Conservation (phyloP, 371 early-diverging fungal genomes). For the Mortierella sp. region DNA sequence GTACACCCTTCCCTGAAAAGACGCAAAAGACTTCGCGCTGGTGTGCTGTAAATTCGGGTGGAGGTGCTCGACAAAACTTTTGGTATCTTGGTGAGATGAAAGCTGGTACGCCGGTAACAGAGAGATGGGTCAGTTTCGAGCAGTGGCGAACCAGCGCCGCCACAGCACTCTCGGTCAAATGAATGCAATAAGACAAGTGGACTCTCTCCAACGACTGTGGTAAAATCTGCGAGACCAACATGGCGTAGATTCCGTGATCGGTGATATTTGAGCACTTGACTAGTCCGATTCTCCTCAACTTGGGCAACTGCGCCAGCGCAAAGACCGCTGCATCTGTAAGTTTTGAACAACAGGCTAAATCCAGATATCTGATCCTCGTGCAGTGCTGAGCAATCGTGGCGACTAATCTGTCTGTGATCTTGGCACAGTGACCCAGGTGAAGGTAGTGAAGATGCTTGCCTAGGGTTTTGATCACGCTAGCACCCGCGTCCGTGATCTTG, state of each 20-base stretch:
- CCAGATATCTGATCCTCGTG: slow-evolving; percentile 75
- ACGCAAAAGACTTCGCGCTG: slow-evolving; percentile 74
- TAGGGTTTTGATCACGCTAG: slow-evolving; percentile 62
- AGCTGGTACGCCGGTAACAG: slow-evolving; percentile 72
- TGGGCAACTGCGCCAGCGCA: slow-evolving; percentile 68
- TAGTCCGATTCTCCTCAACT: slow-evolving; percentile 71
- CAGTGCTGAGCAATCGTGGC: slow-evolving; percentile 66
- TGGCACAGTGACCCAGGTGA: slow-evolving; percentile 72
- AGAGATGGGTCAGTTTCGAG: slow-evolving; percentile 69
- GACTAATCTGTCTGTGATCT: slow-evolving; percentile 67
- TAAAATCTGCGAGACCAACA: slow-evolving; percentile 63
- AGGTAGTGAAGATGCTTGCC: slow-evolving; percentile 73
- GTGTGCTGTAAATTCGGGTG: slow-evolving; percentile 66
- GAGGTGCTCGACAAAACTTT: slow-evolving; percentile 70
- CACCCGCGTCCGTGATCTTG: slow-evolving; percentile 65
- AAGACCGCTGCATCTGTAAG: slow-evolving; percentile 68
- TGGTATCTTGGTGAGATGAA: slow-evolving; percentile 69
- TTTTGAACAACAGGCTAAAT: slow-evolving; percentile 69
- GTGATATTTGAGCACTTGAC: slow-evolving; percentile 75
- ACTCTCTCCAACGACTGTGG: slow-evolving; percentile 71
- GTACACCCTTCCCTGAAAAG: slow-evolving; percentile 71
- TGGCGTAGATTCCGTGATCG: slow-evolving; percentile 67
- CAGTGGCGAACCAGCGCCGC: slow-evolving; percentile 67
- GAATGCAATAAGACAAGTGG: slow-evolving; percentile 71
- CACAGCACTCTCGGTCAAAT: slow-evolving; percentile 65